Base-by-base conservation (phyloP, 2,329 filamentous ascomycete genomes). In the Exophiala spinifera region DNA sequence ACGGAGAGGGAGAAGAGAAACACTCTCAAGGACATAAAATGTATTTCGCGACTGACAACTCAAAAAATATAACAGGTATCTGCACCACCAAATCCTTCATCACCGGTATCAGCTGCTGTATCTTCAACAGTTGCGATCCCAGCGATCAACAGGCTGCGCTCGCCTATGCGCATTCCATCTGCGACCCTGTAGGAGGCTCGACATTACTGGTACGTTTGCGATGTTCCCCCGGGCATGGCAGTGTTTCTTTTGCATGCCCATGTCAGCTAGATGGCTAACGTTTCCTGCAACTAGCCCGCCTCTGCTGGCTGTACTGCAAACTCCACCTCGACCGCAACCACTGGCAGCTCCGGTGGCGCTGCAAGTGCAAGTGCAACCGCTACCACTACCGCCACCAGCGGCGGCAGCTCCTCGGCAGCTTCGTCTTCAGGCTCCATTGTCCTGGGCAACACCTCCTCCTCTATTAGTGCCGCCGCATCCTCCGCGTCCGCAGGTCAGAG, bases 101-200 rank as follows among this genome's bases (percentile, higher is more conserved):
- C 51, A 63, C 56, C 44, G 64, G 65, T 49, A 77, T 82, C 55
- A 66, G 75, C 40, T 80, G 78, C 67, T 83, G 80, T 61, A 67
- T 83, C 17, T 64, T 69, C 15, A 61, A 62, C 1, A 64, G 66
- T n/a, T 82, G 80, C 65, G 60, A 63, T 28, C 20, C 61, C 0
- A 62, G 62, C 0, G 74, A 78, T n/a, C 74, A 80, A 54, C 49
- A 72, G 34, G 60, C 72, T 70, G 67, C 17, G 62, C 62, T 53
- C 37, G 57, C 57, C 25, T 63, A 49, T 40, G 46, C 46, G 20
- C 44, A 68, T 49, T 61, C 65, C 17, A 68, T 75, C 63, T 76
- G 73, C 62, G 64, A 65, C 25, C 63, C 65, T 31, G 71, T 63
- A 10, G 71, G 71, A 25, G 65, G 73, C 46, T 70, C 62, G 28